These are phyloP conservation scores for Mycena albidolilacea DNA, from an alignment of 768 basidiomycete genomes.

Conservation along the genomic window DNA sequence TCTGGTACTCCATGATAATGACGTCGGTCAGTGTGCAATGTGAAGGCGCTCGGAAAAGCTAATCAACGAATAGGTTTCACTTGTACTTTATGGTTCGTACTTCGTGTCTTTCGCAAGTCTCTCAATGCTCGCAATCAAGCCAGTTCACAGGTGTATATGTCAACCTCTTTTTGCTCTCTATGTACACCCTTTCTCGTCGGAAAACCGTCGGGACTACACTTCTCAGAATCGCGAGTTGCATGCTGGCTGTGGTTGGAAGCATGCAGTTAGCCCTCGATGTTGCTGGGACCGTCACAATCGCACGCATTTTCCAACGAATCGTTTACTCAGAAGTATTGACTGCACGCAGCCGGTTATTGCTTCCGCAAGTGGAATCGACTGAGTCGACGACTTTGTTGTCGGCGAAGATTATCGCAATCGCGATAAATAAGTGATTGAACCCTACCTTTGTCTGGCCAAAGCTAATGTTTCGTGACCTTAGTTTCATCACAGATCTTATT, in stretches of 20 bases:
- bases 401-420: background rate
- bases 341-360: background rate
- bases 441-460: background rate
- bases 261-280: background rate
- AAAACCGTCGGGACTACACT: background rate
- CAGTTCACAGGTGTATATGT: background rate
- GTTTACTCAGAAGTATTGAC: background rate
- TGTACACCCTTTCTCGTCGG: background rate
- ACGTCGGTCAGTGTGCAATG: background rate
- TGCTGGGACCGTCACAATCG: background rate
- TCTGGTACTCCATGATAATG: background rate
- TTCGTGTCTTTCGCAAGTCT: background rate
- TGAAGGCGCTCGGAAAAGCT: background rate
- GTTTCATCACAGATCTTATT: background rate
- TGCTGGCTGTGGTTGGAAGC: background rate
- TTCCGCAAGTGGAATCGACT: background rate
- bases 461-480: background rate
- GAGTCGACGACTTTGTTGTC: background rate
- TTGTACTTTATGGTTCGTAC: background rate
- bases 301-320: background rate
- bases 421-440: background rate
- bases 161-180: background rate
- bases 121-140: background rate
- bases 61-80: background rate
- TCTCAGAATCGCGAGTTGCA: background rate